Evolutionary conservation across 495 filamentous ascomycete species (phyloP), one percentile per base, ranked within the genome.

Genomic region (Pyronema domesticum): DNA sequence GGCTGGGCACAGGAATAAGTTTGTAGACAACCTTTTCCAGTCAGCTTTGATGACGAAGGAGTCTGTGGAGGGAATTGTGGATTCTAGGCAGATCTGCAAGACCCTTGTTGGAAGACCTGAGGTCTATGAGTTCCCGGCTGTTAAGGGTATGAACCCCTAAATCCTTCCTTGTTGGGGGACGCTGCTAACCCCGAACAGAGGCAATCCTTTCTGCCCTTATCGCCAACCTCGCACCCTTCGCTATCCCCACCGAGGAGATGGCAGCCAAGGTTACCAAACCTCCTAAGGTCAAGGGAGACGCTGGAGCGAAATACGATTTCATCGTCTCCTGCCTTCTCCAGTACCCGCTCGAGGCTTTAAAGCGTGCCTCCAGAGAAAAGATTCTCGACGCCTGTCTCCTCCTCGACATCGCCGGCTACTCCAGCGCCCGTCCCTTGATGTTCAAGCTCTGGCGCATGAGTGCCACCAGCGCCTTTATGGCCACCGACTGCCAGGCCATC

Each of bases 381-480:
- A 56, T 64, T 33, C 50, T 64, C 33, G 62, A 64, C 45, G 17
- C 14, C n/a, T 46, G 59, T 48, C 36, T 64, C 17, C 51, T 64
- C 19, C 35, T 64, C 3, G 39, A 53, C 23, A 15, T 39, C n/a
- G 36, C 9, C 4, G 49, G 39, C 44, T 33, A 43, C 35, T 54
- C 42, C 6, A 17, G 13, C 8, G 40, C n/a, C 15, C 50, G 37
- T 17, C 50, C 42, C 14, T n/a, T 57, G 10, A 47, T 64, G 47
- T 33, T 55, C 37, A 60, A 39, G 40, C 42, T 64, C 5, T 64
- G 62, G 62, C 49, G 40, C 6, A 23, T 64, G 18, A 58, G 62
- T 15, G 64, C 64, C 52, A 50, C 57, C 11, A 54, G 54, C 37
- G 64, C 61, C 4, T 60, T 60, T 48, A 52, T 64, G 40, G 57